Evolutionary conservation across 331 rosid species (phyloP), one percentile per base, ranked within the genome.

Genomic region (Ulmus americana): DNA sequence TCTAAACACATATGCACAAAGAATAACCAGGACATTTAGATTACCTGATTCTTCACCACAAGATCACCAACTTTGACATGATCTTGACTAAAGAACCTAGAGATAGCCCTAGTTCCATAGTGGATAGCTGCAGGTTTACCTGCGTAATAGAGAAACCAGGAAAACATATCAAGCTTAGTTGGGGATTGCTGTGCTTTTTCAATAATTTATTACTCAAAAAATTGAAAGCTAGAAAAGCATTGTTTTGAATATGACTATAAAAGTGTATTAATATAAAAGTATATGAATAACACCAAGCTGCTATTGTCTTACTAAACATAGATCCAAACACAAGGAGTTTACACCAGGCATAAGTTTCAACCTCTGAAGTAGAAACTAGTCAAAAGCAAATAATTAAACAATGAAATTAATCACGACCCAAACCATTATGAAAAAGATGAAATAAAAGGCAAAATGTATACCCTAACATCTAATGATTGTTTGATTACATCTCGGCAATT

Each of bases 401-500:
- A 28, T 28, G 35, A 28, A 28, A 28, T 28, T 28, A 28, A 2
- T 28, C 35, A 28, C 2, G 2, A 28, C 35, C 35, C 35, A 28
- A 28, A 28, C 2, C 2, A 28, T 28, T 28, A 3, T 28, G 0
- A 28, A 28, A 28, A 28, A 28, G 4, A 28, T 48, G 10, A 35
- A 16, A 45, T 6, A 40, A 63, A 45, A 35, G 39, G 35, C 56
- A 20, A 41, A 20, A 52, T 68, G 46, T 38, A 74, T 80, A 91
- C 97, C 65, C 67, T 70, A 63, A 80, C 65, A 69, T 88, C 82
- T 48, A 88, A 63, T 39, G 97, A 81, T 45, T 83, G 68, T 73
- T 76, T 80, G 75, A 91, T 84, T 15, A 86, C 81, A 56, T 88
- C 97, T 76, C 95, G 59, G 77, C 96, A 91, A 70, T 91, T 91